These are phyloP conservation scores for Hypericum perforatum DNA, from an alignment of 345 rosid genomes.

Conservation along the genomic window DNA sequence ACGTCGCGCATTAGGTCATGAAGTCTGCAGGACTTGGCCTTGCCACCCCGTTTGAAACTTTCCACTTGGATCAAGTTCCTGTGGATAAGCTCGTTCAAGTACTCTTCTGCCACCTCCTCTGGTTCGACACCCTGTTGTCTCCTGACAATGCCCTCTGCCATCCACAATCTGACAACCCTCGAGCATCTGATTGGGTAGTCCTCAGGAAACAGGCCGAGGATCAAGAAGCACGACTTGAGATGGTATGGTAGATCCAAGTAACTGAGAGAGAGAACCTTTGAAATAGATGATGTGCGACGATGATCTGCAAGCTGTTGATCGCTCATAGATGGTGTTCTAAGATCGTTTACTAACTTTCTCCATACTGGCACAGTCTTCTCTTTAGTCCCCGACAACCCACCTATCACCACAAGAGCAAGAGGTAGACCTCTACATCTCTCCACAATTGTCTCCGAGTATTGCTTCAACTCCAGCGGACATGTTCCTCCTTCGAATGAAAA, in stretches of 20 bases:
- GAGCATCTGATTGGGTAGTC: not conserved
- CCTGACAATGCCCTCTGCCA: constrained; percentile 6
- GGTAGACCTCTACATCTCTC: constrained; percentile 2
- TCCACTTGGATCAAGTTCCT: not conserved
- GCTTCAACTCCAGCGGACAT: not conserved
- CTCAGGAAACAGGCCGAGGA: constrained; percentile 5
- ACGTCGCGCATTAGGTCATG: constrained; percentile 4
- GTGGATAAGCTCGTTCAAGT: not conserved
- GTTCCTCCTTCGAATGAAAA: not conserved
- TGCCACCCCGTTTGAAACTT: not conserved
- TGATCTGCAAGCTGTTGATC: not conserved
- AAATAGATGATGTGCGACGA: not conserved
- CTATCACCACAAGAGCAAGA: constrained; percentile 1
- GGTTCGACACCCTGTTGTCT: not conserved
- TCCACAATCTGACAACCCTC: constrained; percentile 1
- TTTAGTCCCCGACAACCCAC: constrained; percentile 2
- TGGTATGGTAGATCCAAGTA: constrained; percentile 7
- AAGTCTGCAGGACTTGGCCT: not conserved
- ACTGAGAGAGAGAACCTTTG: constrained; percentile 2
- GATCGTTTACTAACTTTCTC: not conserved
- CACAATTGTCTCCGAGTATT: not conserved
- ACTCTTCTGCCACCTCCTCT: constrained; percentile 4
- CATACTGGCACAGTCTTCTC: not conserved
- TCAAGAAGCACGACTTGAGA: constrained; percentile 1
- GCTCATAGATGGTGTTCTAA: not conserved